Evolutionary conservation across 2,329 filamentous ascomycete species (phyloP).

Genomic region (Exophiala viscosa): DNA sequence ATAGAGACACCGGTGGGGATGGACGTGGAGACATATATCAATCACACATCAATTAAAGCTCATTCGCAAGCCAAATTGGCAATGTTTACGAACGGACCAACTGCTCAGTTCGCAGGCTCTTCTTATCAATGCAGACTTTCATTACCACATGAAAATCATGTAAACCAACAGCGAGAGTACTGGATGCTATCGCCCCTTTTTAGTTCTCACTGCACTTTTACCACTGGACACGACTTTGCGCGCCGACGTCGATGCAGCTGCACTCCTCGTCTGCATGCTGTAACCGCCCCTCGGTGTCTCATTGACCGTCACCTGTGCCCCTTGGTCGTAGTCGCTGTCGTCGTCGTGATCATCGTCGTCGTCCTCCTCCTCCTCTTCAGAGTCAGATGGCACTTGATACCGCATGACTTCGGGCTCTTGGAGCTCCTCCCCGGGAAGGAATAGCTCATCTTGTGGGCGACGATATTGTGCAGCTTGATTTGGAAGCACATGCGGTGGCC

Average conservation of each 20-base stretch:
- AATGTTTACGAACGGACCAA: too few relatives aligned
- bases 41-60: too few relatives aligned
- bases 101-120: too few relatives aligned
- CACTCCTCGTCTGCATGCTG: constrained; percentile 27
- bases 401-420: constrained; percentile 21
- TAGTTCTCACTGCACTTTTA: constrained; percentile 15
- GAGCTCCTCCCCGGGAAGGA: constrained; percentile 13
- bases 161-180: background rate
- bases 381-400: constrained; percentile 20
- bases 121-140: too few relatives aligned
- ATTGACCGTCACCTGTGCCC: constrained; percentile 21
- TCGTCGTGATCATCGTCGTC: constrained; percentile 20
- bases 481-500: constrained; percentile 30
- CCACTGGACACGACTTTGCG: constrained; percentile 3
- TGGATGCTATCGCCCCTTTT: constrained; percentile 17
- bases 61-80: too few relatives aligned
- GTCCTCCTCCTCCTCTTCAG: constrained; percentile 21
- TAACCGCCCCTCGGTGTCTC: constrained; percentile 21
- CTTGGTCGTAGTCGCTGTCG: constrained; percentile 20
- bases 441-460: constrained; percentile 26
- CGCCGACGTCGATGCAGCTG: constrained; percentile 9
- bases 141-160: too few relatives aligned
- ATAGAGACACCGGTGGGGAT: too few relatives aligned
- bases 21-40: too few relatives aligned
- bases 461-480: constrained; percentile 17